Conservation (phyloP, 2,329 filamentous ascomycete genomes). For the Verticillium nubilum region DNA sequence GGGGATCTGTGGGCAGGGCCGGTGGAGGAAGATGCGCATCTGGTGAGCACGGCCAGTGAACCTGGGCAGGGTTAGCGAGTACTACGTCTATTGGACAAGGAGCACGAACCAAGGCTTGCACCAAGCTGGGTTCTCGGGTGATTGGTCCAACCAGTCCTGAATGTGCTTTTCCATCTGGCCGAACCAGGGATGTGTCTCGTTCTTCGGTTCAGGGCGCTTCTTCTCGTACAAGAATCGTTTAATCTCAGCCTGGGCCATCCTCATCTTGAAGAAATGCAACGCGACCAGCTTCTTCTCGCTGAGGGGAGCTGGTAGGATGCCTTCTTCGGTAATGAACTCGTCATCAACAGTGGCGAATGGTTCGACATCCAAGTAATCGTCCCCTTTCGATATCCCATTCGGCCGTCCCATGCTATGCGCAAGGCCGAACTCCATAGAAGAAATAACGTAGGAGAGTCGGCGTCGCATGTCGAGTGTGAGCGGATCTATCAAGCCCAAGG, state of each 20-base stretch:
- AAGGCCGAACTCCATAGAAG: constrained; percentile 83
- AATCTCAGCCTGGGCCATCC: constrained; percentile 81
- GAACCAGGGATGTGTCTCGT: constrained; percentile 86
- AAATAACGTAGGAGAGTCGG: constrained; percentile 80
- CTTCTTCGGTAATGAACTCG: constrained; percentile 71
- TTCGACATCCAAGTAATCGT: constrained; percentile 77
- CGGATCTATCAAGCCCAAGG: constrained; percentile 57
- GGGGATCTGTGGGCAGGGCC: constrained; percentile 88
- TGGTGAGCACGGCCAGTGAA: constrained; percentile 70
- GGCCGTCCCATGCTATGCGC: constrained; percentile 85
- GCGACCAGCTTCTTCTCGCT: constrained; percentile 82
- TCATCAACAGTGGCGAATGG: constrained; percentile 84
- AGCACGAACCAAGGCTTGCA: constrained; percentile 70
- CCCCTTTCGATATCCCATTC: constrained; percentile 73
- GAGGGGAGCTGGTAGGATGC: constrained; percentile 65
- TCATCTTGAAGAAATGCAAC: constrained; percentile 92
- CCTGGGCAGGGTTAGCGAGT: constrained; percentile 32
- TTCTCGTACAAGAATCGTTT: constrained; percentile 79
- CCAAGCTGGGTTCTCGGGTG: constrained; percentile 65
- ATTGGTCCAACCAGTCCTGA: constrained; percentile 70
- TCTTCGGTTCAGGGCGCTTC: constrained; percentile 69
- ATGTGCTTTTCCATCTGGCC: constrained; percentile 72
- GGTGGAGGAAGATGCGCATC: constrained; percentile 81
- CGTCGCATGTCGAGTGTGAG: constrained; percentile 85
- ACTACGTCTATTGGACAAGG: background rate